Percentiles rank a stretch among this genome's conserved stretches.
These are phyloP conservation scores for Trifolium fragiferum DNA, from an alignment of 306 rosid species.

Conservation along the genomic window DNA sequence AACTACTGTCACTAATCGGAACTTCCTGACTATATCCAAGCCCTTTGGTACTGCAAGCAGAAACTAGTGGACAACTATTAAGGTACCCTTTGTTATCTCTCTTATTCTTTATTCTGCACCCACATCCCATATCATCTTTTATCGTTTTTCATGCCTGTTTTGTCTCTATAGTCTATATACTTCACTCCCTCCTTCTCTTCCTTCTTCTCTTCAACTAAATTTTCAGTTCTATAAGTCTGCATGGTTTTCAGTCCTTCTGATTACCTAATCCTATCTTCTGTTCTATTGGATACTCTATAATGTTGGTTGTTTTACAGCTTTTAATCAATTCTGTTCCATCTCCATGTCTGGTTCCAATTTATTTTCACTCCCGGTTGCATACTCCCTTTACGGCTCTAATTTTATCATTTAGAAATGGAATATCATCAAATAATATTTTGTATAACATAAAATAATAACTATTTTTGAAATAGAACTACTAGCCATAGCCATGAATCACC, in stretches of 20 bases:
- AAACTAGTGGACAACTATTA: too few relatives aligned
- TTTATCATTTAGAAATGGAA: neutral
- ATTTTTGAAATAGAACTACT: neutral
- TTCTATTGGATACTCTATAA: neutral
- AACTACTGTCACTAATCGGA: too few relatives aligned
- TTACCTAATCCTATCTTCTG: neutral
- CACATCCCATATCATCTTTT: too few relatives aligned
- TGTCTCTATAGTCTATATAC: neutral
- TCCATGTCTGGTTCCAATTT: neutral
- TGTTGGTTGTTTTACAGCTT: neutral
- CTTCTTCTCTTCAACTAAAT: neutral
- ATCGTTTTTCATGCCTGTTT: too few relatives aligned
- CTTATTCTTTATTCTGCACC: too few relatives aligned
- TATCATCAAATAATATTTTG: neutral
- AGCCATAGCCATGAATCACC: constrained; percentile 19
- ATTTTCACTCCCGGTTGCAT: neutral
- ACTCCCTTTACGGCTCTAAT: neutral
- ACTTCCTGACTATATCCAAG: too few relatives aligned
- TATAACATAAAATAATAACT: neutral
- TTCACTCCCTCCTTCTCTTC: neutral
- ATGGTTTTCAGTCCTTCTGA: neutral
- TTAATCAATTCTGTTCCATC: neutral
- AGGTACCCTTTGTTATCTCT: too few relatives aligned
- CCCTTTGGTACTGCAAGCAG: too few relatives aligned
- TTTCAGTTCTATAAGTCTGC: neutral